Base-by-base conservation (phyloP, 805 yeast genomes). In the Danielia oregonensis region DNA sequence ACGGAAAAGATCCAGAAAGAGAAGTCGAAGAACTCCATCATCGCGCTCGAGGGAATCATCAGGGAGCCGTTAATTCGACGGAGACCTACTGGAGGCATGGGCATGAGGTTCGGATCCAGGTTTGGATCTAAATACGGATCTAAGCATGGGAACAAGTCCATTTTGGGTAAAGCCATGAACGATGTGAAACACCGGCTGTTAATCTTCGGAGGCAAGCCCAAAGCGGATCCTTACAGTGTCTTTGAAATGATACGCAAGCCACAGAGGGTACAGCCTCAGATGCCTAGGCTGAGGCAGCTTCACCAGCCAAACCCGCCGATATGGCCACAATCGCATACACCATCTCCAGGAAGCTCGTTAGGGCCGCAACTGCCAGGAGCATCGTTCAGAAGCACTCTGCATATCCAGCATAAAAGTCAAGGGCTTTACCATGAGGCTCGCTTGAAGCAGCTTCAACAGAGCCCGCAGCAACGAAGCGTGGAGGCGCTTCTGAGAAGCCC, bases 11-110 rank as follows among this genome's bases (percentile, higher is more conserved):
- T 75, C 19, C 59, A 60, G 26, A 40, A 47, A 28, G 59, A 65
- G 42, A 72, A 72, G 41, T 58, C 66, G 9, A 64, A 57, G 33
- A 70, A 65, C 42, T 61, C 70, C 36, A 65, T 71, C 10, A 62
- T 40, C 12, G 39, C 46, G 11, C 37, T 46, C 6, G 33, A 32
- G 17, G 48, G 43, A 16, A 29, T 46, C 9, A 25, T 44, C 5
- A 34, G 40, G 10, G 50, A 46, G 24, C 50, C 50, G 7, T 27
- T 46, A 16, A 35, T 40, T 11, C 44, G 50, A 9, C 42, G 50
- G 26, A 38, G 21, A 5, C 21, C 33, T 8, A 31, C 32, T 14
- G 38, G 42, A 4, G 30, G 22, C 12, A n/a, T n/a, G n/a, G n/a
- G n/a, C n/a, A n/a, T n/a, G n/a, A n/a, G n/a, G n/a, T n/a, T n/a